Base-by-base conservation (phyloP, 345 rosid species). In the Salix udensis region DNA sequence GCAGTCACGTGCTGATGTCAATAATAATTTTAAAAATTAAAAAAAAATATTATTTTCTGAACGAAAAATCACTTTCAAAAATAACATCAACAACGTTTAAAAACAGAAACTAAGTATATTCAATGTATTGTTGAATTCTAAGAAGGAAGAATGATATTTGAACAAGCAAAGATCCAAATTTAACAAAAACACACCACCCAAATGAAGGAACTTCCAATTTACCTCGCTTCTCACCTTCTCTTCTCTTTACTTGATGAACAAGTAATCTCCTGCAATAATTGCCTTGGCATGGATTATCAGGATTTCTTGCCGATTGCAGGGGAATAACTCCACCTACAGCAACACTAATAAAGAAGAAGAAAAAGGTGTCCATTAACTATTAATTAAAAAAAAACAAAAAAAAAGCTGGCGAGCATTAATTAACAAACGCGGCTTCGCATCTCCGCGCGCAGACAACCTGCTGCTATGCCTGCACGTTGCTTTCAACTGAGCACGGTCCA, bases 361-460 rank as follows among this genome's bases (percentile, higher is more conserved):
- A 19, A 52, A 18, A 19, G 10, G 9, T 19, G 11, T 52, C 58
- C 58, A 19, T 52, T 52, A 52, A 52, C 7, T 42, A 42, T 42
- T 42, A 42, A 42, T 42, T 10, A 10, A 40, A 10, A 9, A 40
- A 9, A 9, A 28, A 2, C 30, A 34, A 28, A 0, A 62, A 11
- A 7, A 26, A 11, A 26, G 67, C 34, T 15, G 34, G 28, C 16
- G 31, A 65, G 6, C 37, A 76, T 74, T 77, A 16, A 40, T 67
- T 30, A 60, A 30, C 53, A 23, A 67, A 72, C 74, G 65, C 81
- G 82, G 77, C 77, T 55, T 70, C 86, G 77, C 58, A 36, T 80
- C 80, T 82, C 83, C 84, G 85, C 85, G 80, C 58, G 62, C 68
- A 19, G 26, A 34, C 68, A 75, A 19, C 21, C 18, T 8, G 15